Evolutionary conservation across 31 red algal genomes (phyloP), one percentile per base, ranked within the genome.

Genomic region (Porphyra umbilicalis): DNA sequence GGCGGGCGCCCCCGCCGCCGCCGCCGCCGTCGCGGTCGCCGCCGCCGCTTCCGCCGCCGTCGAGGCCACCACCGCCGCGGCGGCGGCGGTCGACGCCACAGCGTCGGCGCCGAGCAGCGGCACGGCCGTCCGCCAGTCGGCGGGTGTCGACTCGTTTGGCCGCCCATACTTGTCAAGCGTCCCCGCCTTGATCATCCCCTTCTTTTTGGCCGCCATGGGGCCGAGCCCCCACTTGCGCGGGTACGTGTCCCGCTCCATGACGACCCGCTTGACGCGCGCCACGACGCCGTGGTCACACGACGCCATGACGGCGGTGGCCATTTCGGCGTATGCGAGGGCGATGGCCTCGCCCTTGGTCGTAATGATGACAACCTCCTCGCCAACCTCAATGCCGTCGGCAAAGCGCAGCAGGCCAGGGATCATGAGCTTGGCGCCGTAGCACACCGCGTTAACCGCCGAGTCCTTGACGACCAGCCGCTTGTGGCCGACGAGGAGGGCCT

Each of bases 321-420:
- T 99, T 77, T 99, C 93, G 31, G 97, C 97, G 34, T 96, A 94
- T 5, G 78, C 97, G 35, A 99, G 84, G 4, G 94, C 94, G 25
- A 99, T 87, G 39, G 97, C 97, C 78, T 99, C 97, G 25, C 97
- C 97, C 78, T 99, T 99, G n/a, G 97, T 99, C 9, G 94, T 95
- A 79, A 99, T 96, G 77, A 99, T 89, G 35, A 96, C 93, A 20
- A 96, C 78, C 83, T 99, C 97, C 77, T 99, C 91, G 11, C 84
- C 89, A 10, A 90, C 91, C 71, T 99, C 97, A 76, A 99, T 99
- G 33, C 83, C 97, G 85, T 95, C 91, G 8, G 96, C 97, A 57
- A 91, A 98, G 30, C 97, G 84, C 32, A 99, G 83, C 34, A 99
- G 79, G 10, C 97, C 97, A 6, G 97, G 97, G 74, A 99, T 93